phyloP scores from a whole-genome alignment of 75 land plant species.

The Selaginella tamariscina region DNA sequence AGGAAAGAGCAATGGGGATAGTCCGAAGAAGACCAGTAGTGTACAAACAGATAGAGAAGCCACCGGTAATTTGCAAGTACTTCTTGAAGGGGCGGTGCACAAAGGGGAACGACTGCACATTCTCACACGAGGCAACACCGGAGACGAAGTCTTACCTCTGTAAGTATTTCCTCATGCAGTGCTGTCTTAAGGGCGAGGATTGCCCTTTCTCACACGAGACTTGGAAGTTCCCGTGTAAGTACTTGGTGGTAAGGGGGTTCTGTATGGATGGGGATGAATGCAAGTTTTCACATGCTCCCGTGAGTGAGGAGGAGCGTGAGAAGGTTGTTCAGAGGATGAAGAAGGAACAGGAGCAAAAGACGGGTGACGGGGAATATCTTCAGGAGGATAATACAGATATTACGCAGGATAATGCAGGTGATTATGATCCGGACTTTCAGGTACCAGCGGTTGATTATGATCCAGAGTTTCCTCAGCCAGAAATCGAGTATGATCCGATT shows the following conservation, averaged over 20 bases:
- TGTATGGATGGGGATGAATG: conserved; percentile 41
- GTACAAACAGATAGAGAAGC: background rate
- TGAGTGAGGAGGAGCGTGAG: conserved; percentile 6
- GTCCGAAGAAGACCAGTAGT: background rate
- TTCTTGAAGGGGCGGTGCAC: conserved; percentile 39
- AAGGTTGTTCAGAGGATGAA: background rate
- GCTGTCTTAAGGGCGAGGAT: conserved; percentile 58
- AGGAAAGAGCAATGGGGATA: background rate
- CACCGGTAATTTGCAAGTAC: conserved; percentile 23
- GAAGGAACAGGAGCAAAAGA: background rate
- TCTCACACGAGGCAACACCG: conserved; percentile 42
- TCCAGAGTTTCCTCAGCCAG: no score
- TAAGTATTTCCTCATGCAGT: conserved; percentile 24
- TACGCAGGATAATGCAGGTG: background rate
- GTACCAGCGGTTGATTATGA: no score
- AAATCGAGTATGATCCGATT: no score
- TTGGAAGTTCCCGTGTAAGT: conserved; percentile 43
- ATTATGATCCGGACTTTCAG: background rate
- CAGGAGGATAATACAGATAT: background rate
- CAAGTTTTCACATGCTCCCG: conserved; percentile 37
- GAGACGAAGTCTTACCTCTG: conserved; percentile 45
- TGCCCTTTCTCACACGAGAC: conserved; percentile 54
- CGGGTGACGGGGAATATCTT: background rate
- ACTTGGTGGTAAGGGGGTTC: conserved; percentile 21
- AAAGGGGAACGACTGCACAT: conserved; percentile 37